phyloP scores from a whole-genome alignment of 2,329 filamentous ascomycete species.

The Escovopsis sp. region DNA sequence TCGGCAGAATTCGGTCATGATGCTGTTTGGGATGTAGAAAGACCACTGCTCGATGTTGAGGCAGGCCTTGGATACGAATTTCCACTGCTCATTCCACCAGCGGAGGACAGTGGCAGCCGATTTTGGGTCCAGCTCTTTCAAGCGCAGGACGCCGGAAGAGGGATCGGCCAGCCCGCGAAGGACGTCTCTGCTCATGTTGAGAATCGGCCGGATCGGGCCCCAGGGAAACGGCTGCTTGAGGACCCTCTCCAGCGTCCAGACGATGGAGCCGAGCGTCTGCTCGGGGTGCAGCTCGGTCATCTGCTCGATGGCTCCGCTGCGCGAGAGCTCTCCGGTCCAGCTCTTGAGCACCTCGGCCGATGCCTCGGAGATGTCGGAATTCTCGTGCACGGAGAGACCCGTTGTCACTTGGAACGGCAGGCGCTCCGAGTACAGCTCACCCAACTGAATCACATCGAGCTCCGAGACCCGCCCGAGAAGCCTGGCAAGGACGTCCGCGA shows the following conservation, averaged over 20 bases:
- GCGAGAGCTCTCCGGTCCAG: slow-evolving; percentile 50
- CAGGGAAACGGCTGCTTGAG: slow-evolving; percentile 28
- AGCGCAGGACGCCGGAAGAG: slow-evolving; percentile 37
- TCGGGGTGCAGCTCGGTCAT: slow-evolving; percentile 25
- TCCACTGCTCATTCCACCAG: slow-evolving; percentile 81
- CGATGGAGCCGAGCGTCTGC: slow-evolving; percentile 27
- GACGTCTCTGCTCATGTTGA: slow-evolving; percentile 42
- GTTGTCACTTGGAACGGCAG: slow-evolving; percentile 60
- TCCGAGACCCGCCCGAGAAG: slow-evolving; percentile 68
- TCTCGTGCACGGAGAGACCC: slow-evolving; percentile 65
- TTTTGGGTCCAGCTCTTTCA: slow-evolving; percentile 37
- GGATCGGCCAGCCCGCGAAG: slow-evolving; percentile 41
- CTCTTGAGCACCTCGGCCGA: slow-evolving; percentile 71
- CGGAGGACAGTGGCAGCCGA: slow-evolving; percentile 53
- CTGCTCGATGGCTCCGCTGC: slow-evolving; percentile 23
- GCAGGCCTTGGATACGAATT: slow-evolving; percentile 65
- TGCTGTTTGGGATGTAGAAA: slow-evolving; percentile 52
- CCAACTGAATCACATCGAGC: slow-evolving; percentile 54
- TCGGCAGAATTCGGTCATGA: slow-evolving; percentile 85
- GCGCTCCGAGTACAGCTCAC: slow-evolving; percentile 51
- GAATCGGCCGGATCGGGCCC: slow-evolving; percentile 40
- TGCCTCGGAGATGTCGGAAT: slow-evolving; percentile 63
- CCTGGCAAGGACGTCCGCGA: slow-evolving; percentile 46
- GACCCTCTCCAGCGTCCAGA: slow-evolving; percentile 22
- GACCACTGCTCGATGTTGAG: slow-evolving; percentile 75